Percentiles rank a stretch among this genome's conserved stretches.
phyloP scores from a whole-genome alignment of 2,329 filamentous ascomycete genomes.

The Sporothrix protearum region DNA sequence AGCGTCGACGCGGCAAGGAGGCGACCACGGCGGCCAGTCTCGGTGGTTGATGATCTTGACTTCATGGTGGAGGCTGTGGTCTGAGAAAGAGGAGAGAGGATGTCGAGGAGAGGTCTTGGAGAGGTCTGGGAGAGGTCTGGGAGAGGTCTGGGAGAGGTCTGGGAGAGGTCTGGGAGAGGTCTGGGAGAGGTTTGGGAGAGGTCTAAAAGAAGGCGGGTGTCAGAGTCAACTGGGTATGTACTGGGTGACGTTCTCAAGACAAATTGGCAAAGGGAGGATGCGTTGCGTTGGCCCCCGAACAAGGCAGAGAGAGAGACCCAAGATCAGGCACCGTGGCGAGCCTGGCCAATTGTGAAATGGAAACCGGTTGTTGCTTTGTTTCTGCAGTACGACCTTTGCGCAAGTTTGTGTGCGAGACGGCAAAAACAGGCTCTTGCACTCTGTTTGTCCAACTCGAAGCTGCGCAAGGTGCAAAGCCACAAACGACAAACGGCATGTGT shows the following conservation, averaged over 20 bases:
- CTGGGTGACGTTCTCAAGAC: background rate
- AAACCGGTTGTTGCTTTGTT: background rate
- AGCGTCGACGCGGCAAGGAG: background rate
- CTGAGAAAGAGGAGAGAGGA: background rate
- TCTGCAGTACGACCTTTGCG: background rate
- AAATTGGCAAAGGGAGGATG: background rate
- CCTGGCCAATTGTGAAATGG: background rate
- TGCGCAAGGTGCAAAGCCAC: background rate
- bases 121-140: too few species aligned
- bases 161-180: too few species aligned
- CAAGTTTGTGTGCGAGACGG: background rate
- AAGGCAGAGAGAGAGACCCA: background rate
- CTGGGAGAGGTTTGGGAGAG: too few species aligned
- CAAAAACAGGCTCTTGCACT: too few species aligned
- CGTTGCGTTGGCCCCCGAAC: background rate
- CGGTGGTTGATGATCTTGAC: conserved; percentile 5
- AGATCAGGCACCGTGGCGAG: background rate
- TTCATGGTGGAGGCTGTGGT: background rate
- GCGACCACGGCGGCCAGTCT: background rate
- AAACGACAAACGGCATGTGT: background rate
- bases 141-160: too few species aligned
- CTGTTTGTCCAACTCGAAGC: too few species aligned
- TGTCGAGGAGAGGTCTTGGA: background rate
- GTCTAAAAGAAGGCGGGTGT: background rate
- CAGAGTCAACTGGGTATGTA: too few species aligned